A percentile compares a stretch with the other conserved stretches of the same genome.
Evolutionary conservation across 306 rosid species (phyloP).

Genomic region (Acacia crassicarpa): DNA sequence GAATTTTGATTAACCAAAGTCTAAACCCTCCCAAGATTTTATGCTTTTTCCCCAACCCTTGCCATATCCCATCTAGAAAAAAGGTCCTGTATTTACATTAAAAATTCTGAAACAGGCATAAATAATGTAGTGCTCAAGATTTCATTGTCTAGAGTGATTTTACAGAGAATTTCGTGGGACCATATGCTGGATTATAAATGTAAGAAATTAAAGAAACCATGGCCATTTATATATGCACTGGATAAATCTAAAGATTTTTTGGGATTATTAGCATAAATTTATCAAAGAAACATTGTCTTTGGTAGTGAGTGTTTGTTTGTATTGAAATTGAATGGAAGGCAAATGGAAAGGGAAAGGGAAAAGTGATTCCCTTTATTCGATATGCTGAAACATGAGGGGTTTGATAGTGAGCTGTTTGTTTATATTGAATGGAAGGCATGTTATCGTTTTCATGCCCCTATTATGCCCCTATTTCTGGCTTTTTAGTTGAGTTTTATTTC

Average conservation of each 20-base stretch:
- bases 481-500: not conserved
- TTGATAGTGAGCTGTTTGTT: not conserved
- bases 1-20: constrained; percentile 32
- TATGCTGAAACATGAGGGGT: not conserved
- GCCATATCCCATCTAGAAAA: constrained; percentile 41
- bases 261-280: not conserved
- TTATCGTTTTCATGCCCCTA: not conserved
- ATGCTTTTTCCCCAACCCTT: constrained; percentile 44
- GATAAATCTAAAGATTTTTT: not conserved
- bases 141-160: not conserved
- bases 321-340: too few species aligned
- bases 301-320: too few species aligned
- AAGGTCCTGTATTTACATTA: not conserved
- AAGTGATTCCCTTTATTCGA: constrained; percentile 14
- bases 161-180: not conserved
- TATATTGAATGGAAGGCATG: not conserved
- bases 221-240: not conserved
- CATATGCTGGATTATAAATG: not conserved
- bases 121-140: not conserved
- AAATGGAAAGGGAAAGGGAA: not conserved
- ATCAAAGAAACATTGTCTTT: too few species aligned
- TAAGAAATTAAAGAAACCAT: not conserved
- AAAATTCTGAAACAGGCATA: constrained; percentile 15
- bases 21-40: constrained; percentile 22
- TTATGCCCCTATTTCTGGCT: not conserved